Conservation (phyloP, 2,329 filamentous ascomycete species). For the Cordyceps cicadae region DNA sequence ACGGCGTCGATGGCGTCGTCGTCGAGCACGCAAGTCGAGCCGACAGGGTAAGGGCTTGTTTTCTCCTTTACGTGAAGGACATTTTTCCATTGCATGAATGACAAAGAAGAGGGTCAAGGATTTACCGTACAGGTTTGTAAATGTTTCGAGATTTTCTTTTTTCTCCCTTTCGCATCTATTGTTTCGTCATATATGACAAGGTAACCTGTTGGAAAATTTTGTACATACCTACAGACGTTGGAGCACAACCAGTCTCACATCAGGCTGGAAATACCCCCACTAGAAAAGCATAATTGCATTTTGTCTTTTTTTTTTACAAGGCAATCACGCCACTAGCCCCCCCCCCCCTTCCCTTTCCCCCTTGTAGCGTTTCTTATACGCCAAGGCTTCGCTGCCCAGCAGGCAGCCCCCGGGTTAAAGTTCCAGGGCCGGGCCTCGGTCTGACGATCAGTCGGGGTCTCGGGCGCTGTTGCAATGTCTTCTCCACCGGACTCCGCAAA, state of each 20-base stretch:
- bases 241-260: not conserved
- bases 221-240: not conserved
- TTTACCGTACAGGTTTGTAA: too few species aligned
- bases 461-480: too few species aligned
- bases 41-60: not conserved
- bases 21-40: conserved; percentile 11
- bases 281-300: not conserved
- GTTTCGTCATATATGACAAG: not conserved
- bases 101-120: too few species aligned
- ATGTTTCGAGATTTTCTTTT: not conserved
- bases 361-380: too few species aligned
- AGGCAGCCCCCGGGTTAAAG: too few species aligned
- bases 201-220: not conserved
- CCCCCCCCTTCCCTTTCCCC: too few species aligned
- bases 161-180: not conserved
- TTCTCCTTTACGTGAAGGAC: not conserved
- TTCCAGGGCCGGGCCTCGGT: too few species aligned
- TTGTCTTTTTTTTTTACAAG: not conserved
- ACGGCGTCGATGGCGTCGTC: conserved; percentile 7
- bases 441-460: too few species aligned
- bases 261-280: not conserved
- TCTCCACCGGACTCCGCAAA: too few species aligned
- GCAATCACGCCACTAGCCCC: too few species aligned
- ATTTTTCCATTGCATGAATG: not conserved
- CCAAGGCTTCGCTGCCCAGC: too few species aligned